Evolutionary conservation across 805 yeast species (phyloP), one percentile per base, ranked within the genome.

Genomic region (Ogataea parapolymorpha): DNA sequence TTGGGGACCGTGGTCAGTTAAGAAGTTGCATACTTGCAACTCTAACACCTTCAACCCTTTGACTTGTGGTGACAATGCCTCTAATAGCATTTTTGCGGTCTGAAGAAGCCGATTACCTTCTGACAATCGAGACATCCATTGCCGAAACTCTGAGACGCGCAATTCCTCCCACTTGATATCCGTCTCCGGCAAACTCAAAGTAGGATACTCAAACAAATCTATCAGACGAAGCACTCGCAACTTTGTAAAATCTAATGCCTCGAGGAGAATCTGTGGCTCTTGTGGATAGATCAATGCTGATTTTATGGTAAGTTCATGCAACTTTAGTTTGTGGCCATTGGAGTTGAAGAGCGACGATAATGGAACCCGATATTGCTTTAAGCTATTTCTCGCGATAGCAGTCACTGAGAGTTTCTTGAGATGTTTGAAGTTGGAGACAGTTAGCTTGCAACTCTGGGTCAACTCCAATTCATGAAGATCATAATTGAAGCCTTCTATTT

Each of bases 21-120:
- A 11, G 16, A 50, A 54, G 32, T 45, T 56, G 18, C 49, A 45
- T 9, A 55, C 38, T 27, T 53, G 56, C 6, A 58, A 23, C 18
- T 52, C 44, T 20, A 59, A 29, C 1, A 35, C 45, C 12, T 39
- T 35, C 17, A 58, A 32, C 16, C 38, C 36, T 12, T n/a, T 15
- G 10, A 56, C 20, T 16, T 42, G 35, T 5, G 52, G 44, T 3
- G 43, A 25, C 10, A 58, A 16, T 12, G 32, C 37, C 8, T 9
- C 11, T 8, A 54, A 32, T 24, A 53, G 50, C 9, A 41, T 36
- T 4, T 25, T 20, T 10, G n/a, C 9, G 9, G n/a, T 13, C 3
- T 22, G 14, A 15, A 4, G 7, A 7, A 26, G 10, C 15, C 25
- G 26, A 12, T 32, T 26, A 3, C 33, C 4, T 4, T 24, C 34